These are phyloP conservation scores for Taiozyma sp. DNA, from an alignment of 1,139 yeast genomes.

Conservation along the genomic window DNA sequence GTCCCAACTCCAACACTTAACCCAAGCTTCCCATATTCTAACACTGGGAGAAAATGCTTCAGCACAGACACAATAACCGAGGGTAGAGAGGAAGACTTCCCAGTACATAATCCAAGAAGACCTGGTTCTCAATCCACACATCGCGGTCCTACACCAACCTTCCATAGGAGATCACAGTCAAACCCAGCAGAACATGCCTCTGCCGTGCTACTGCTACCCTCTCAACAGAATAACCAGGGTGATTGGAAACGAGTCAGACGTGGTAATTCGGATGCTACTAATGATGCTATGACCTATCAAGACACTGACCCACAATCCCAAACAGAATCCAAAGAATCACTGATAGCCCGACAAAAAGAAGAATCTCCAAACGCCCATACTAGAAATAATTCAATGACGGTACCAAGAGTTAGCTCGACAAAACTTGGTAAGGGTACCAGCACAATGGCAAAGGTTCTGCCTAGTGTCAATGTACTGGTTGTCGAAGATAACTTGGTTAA, in stretches of 20 bases:
- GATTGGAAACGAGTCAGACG: not conserved
- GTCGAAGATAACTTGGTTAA: constrained; percentile 96
- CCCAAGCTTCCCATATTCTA: not conserved
- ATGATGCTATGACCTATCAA: not conserved
- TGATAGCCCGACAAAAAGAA: not conserved
- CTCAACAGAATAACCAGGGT: constrained; percentile 3
- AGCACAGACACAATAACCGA: constrained; percentile 20
- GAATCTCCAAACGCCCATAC: not conserved
- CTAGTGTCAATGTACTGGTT: constrained; percentile 84
- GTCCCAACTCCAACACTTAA: not conserved
- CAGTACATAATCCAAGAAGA: constrained; percentile 6
- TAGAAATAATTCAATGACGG: not conserved
- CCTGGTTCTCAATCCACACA: not conserved
- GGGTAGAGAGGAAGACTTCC: constrained; percentile 18
- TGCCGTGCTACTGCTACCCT: constrained; percentile 21
- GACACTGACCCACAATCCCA: not conserved
- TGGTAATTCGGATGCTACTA: not conserved
- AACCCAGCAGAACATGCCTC: constrained; percentile 22
- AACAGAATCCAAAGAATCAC: not conserved
- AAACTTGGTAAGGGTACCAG: constrained; percentile 6
- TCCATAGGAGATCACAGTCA: constrained; percentile 22
- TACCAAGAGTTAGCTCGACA: constrained; percentile 6
- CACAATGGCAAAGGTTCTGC: constrained; percentile 34
- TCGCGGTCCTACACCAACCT: constrained; percentile 7
- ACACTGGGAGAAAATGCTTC: constrained; percentile 1